These are phyloP conservation scores for Aspergillus costaricaensis DNA, from an alignment of 2,329 filamentous ascomycete species.

Conservation along the genomic window DNA sequence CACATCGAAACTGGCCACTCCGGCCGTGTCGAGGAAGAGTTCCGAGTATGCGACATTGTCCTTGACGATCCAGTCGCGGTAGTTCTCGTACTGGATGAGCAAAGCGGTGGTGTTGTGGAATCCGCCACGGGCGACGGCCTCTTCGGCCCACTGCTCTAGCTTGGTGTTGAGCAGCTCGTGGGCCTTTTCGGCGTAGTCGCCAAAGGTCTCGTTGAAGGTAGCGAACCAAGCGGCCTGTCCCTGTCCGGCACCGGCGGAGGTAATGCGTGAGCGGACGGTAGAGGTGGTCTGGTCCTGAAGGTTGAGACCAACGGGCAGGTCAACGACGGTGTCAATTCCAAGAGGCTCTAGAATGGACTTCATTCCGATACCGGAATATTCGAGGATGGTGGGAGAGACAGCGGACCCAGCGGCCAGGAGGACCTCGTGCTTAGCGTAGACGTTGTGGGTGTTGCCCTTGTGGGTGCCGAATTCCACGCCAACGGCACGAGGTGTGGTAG, in stretches of 20 bases:
- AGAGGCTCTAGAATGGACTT: constrained; percentile 19
- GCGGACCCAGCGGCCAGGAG: constrained; percentile 31
- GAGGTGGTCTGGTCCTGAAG: constrained; percentile 34
- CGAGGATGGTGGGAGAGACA: constrained; percentile 29
- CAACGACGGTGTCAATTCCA: constrained; percentile 23
- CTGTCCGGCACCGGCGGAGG: constrained; percentile 19
- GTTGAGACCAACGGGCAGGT: constrained; percentile 34
- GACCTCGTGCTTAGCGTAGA: constrained; percentile 28
- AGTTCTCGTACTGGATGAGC: constrained; percentile 29
- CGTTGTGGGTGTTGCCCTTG: constrained; percentile 23
- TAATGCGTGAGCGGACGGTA: constrained; percentile 19
- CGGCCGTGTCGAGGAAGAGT: constrained; percentile 30
- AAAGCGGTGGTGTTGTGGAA: constrained; percentile 31
- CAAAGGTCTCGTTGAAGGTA: constrained; percentile 30
- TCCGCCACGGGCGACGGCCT: constrained; percentile 28
- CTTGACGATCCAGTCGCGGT: constrained; percentile 30
- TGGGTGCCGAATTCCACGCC: constrained; percentile 32
- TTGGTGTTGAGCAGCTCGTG: constrained; percentile 27
- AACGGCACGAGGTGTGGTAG: constrained; percentile 14
- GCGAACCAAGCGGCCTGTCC: constrained; percentile 32
- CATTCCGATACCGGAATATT: constrained; percentile 33
- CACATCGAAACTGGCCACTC: constrained; percentile 28
- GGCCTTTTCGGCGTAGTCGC: constrained; percentile 21
- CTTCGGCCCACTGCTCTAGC: constrained; percentile 29
- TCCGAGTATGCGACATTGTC: constrained; percentile 31